Evolutionary conservation across 1,284 basidiomycete species (phyloP).

Genomic region (Grifola frondosa): DNA sequence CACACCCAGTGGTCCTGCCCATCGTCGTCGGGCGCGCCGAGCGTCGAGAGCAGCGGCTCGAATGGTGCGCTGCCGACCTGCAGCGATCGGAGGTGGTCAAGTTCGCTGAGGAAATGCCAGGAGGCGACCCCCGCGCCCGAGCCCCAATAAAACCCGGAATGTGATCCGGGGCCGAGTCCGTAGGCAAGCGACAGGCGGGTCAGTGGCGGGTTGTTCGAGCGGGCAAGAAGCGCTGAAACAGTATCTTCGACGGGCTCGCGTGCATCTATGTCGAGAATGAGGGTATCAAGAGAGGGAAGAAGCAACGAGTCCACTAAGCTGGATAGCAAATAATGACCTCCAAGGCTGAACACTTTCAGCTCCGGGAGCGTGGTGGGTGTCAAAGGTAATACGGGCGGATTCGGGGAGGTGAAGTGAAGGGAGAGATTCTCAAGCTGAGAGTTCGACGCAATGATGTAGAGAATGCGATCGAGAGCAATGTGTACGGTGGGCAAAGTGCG

Average conservation of each 20-base stretch:
- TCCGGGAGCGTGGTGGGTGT: slow-evolving; percentile 47
- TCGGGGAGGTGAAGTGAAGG: slow-evolving; percentile 58
- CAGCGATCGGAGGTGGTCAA: slow-evolving; percentile 51
- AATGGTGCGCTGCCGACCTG: slow-evolving; percentile 61
- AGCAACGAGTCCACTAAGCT: slow-evolving; percentile 61
- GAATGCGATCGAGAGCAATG: slow-evolving; percentile 62
- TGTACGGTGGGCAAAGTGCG: slow-evolving; percentile 62
- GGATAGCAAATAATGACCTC: slow-evolving; percentile 64
- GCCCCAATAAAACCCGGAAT: slow-evolving; percentile 43
- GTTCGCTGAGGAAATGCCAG: slow-evolving; percentile 49
- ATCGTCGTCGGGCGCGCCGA: slow-evolving; percentile 54
- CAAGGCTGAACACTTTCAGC: slow-evolving; percentile 54
- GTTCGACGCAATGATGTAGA: slow-evolving; percentile 59
- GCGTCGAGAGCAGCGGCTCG: slow-evolving; percentile 55
- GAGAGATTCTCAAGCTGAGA: slow-evolving; percentile 52
- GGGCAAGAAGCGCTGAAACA: slow-evolving; percentile 54
- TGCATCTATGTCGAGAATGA: slow-evolving; percentile 65
- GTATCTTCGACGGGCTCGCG: slow-evolving; percentile 69
- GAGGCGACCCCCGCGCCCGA: slow-evolving; percentile 42
- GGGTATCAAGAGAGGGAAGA: slow-evolving; percentile 51
- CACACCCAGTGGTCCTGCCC: slow-evolving; percentile 56
- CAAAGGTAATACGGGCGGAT: slow-evolving; percentile 61
- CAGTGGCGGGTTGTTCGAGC: slow-evolving; percentile 56
- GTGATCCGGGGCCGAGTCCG: slow-evolving; percentile 36
- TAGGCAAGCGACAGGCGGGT: slow-evolving; percentile 60